Evolutionary conservation across 2,329 filamentous ascomycete species (phyloP), one percentile per base, ranked within the genome.

Genomic region (Alternaria triticimaculans): DNA sequence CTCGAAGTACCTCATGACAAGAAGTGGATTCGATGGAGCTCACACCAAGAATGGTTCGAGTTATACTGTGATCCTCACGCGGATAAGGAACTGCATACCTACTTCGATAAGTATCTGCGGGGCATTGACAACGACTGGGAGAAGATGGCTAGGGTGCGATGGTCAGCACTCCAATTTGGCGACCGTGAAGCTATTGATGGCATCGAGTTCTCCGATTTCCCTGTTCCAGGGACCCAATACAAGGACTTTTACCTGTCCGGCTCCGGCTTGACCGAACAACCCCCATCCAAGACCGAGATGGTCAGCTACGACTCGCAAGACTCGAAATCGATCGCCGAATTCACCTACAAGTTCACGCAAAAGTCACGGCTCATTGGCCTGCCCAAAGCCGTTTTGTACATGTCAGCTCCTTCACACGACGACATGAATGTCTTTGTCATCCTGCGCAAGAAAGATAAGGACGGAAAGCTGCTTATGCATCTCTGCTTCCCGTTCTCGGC

Each of bases 21-120:
- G 25, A 63, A 64, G 37, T 64, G 56, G 41, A 58, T 62, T 23
- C 55, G 60, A 43, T 51, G 51, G 51, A 62, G 45, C 46, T 23
- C 60, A 12, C 59, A 58, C 4, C 64, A 69, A 44, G 68, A 73
- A 53, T 73, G 70, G 66, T 57, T 60, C 44, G 68, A 72, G 53
- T 28, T 67, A 6, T 72, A 70, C 55, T 30, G 60, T 25, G 33
- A 65, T 6, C 41, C 54, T 11, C 64, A 62, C 14, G 58, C 37
- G 37, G 37, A 41, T 41, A 41, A 64, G 15, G 66, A 72, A 21
- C 56, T 72, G 3, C 25, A 60, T 6, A 58, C 58, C 26, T 86
- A 85, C 71, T 85, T 85, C 59, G 84, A 85, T 60, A 72, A 68
- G 5, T 86, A 82, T 61, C 73, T 85, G 18, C 83, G 82, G 33